Evolutionary conservation across 129 eudicot species (phyloP), one percentile per base, ranked within the genome.

Genomic region (Lonicera japonica): DNA sequence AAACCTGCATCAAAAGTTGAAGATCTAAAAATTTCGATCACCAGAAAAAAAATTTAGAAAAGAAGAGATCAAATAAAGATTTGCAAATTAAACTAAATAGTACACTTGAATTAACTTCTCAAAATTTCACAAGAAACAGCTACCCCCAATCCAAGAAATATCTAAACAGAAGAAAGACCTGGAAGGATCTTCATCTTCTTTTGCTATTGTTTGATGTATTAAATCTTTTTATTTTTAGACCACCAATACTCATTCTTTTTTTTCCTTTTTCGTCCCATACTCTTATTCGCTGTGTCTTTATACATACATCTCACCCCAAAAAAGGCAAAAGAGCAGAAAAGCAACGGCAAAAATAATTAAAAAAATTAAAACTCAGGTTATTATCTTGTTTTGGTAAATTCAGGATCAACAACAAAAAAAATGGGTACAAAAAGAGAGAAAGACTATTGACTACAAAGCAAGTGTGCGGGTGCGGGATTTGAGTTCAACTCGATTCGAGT

Each of bases 161-260:
- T 60, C 72, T 58, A 66, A 61, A 54, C 25, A 53, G 43, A 47
- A 58, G 21, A 43, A 54, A 59, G 54, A 46, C 60, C 65, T 21
- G 17, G 25, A 34, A 65, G 81, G 75, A 71, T 71, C 82, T 67
- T 29, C 36, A 61, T 62, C 25, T 64, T 22, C 41, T 47, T 58
- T 17, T 29, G 14, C 41, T 47, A 51, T 17, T 29, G 14, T 59
- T 24, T 71, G 75, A 75, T 75, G 81, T 66, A 67, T 19, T 11
- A 29, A 34, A 46, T 46, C 57, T 63, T 78, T 80, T 80, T 75
- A 71, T 34, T 71, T 80, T 53, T 40, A 75, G 78, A 52, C 85
- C 85, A 75, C 78, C n/a, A 75, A 22, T 70, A 62, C 65, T 11
- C 54, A 51, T 64, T n/a, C n/a, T n/a, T 17, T 58, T 36, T 25